These are phyloP conservation scores for Azolla pinnata DNA, from an alignment of 75 land plant genomes.

Conservation along the genomic window DNA sequence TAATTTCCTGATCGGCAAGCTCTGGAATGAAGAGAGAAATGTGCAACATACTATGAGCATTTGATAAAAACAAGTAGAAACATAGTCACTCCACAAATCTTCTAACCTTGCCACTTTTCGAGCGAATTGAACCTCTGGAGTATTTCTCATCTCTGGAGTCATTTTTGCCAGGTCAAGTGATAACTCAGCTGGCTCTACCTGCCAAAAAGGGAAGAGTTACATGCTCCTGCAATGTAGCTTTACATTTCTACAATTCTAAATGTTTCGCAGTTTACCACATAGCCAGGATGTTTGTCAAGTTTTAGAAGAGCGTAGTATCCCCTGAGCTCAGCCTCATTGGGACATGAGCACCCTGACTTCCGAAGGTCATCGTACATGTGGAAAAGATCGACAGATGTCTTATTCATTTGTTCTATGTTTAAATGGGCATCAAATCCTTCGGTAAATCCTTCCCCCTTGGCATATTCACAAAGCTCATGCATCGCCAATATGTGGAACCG, in stretches of 20 bases:
- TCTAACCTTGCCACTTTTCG: constrained; percentile 87
- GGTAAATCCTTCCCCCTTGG: constrained; percentile 85
- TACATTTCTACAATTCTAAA: no score
- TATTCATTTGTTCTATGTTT: constrained; percentile 98
- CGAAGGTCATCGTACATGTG: constrained; percentile 97
- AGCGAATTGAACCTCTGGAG: constrained; percentile 72
- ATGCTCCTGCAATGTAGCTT: no score
- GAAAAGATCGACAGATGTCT: constrained; percentile 89
- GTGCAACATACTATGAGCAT: constrained; percentile 3
- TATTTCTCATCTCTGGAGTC: constrained; percentile 71
- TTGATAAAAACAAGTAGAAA: no score
- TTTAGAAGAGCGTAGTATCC: constrained; percentile 97
- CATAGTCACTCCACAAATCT: neutral
- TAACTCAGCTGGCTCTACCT: constrained; percentile 99
- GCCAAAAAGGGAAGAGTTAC: no score
- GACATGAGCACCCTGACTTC: constrained; percentile 47
- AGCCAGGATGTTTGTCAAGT: constrained; percentile 95
- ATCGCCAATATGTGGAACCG: constrained; percentile 92
- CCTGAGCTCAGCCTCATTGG: constrained; percentile 83
- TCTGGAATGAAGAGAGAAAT: constrained; percentile 30
- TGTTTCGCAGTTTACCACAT: constrained; percentile 64
- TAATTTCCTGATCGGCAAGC: constrained; percentile 81
- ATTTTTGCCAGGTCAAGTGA: constrained; percentile 96
- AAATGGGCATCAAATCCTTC: constrained; percentile 99
- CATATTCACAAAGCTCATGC: constrained; percentile 93